Percentiles rank a stretch among this genome's conserved stretches.
Conservation (phyloP, 495 filamentous ascomycete species). For the Penicillium macrosclerotiorum region DNA sequence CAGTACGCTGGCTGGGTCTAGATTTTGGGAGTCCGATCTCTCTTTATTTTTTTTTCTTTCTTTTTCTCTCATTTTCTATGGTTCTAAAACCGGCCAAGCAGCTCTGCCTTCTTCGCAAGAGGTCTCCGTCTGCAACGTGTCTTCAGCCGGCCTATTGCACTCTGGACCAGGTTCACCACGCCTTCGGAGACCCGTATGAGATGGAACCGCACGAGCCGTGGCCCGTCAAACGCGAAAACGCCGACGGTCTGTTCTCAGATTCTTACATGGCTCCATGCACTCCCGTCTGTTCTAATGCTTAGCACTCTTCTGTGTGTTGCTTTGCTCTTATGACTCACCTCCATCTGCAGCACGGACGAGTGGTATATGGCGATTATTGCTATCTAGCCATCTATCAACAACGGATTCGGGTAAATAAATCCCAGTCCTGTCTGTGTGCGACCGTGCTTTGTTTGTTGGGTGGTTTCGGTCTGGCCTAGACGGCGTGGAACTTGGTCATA, state of each 20-base stretch:
- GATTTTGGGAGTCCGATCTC: background rate
- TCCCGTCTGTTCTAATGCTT: slow-evolving; percentile 8
- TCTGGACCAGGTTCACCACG: slow-evolving; percentile 1
- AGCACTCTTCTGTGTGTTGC: slow-evolving; percentile 1
- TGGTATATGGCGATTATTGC: slow-evolving; percentile 1
- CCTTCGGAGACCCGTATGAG: background rate
- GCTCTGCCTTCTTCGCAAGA: background rate
- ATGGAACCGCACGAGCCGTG: slow-evolving; percentile 10
- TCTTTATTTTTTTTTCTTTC: background rate
- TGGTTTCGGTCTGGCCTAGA: slow-evolving; percentile 15
- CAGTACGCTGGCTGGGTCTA: slow-evolving; percentile 65
- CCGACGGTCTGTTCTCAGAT: slow-evolving; percentile 7
- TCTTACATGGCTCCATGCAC: slow-evolving; percentile 1
- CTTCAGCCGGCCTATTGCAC: slow-evolving; percentile 7
- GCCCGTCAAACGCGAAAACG: background rate
- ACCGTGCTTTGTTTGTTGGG: slow-evolving; percentile 16
- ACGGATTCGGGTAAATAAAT: too few species aligned
- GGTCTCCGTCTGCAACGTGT: background rate
- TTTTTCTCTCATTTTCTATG: too few species aligned
- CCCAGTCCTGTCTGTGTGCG: too few species aligned
- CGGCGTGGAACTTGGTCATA: background rate
- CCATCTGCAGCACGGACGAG: slow-evolving; percentile 13
- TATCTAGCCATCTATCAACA: too few species aligned
- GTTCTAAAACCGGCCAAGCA: background rate
- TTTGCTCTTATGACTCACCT: slow-evolving; percentile 3